These are phyloP conservation scores for Apiotrichum sp. DNA, from an alignment of 1,284 basidiomycete species.

Conservation along the genomic window DNA sequence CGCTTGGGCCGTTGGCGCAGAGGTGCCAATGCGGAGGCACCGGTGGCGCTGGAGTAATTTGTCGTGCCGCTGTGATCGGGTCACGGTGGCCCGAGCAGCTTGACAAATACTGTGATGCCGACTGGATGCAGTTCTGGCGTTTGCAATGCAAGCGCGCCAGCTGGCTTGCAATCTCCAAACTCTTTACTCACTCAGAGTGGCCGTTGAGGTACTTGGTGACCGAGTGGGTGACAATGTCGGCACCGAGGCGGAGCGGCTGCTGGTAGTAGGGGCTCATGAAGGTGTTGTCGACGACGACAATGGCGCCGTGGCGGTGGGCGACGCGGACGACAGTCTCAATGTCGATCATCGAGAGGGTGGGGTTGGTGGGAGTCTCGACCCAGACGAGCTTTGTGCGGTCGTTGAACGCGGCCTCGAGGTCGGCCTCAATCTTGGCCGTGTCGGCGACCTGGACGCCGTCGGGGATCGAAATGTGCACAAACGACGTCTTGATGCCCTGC, in stretches of 20 bases:
- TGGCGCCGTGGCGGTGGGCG: slow-evolving; percentile 14
- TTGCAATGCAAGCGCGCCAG: too few relatives aligned
- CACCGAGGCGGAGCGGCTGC: slow-evolving; percentile 64
- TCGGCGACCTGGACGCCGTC: slow-evolving; percentile 9
- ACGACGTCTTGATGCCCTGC: slow-evolving; percentile 70
- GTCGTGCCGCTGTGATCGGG: too few relatives aligned
- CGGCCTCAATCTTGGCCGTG: slow-evolving; percentile 2
- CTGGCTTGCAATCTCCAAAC: too few relatives aligned
- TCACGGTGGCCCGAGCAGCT: too few relatives aligned
- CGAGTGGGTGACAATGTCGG: slow-evolving; percentile 46
- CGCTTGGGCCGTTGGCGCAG: too few relatives aligned
- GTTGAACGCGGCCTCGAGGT: slow-evolving; percentile 7
- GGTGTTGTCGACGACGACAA: slow-evolving; percentile 68
- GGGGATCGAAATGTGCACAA: slow-evolving; percentile 61
- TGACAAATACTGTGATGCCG: too few relatives aligned
- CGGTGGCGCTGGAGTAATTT: too few relatives aligned
- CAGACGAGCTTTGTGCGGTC: slow-evolving; percentile 66
- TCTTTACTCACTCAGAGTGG: slow-evolving; percentile 59
- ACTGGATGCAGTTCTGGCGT: too few relatives aligned
- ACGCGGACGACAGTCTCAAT: slow-evolving; percentile 12
- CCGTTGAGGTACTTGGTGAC: slow-evolving; percentile 92
- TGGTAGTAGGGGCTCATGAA: slow-evolving; percentile 89
- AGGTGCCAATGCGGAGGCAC: too few relatives aligned
- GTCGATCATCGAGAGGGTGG: slow-evolving; percentile 63
- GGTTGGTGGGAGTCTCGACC: slow-evolving; percentile 95